Percentiles rank a stretch among this genome's conserved stretches.
phyloP scores from a whole-genome alignment of 345 rosid species.

The Leavenworthia alabamica region DNA sequence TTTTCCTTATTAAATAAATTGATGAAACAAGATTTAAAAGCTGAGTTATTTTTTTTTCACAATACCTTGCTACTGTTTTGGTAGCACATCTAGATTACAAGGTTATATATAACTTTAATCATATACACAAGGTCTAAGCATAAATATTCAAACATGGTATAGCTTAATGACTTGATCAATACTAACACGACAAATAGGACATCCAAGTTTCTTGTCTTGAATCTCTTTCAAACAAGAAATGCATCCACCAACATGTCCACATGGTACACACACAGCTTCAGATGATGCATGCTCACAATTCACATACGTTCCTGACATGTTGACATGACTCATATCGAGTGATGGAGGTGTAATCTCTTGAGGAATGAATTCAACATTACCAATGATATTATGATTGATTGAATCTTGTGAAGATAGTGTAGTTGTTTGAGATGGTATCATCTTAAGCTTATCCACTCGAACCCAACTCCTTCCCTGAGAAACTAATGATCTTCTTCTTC shows the following conservation, averaged over 20 bases:
- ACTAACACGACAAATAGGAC: slow-evolving; percentile 19
- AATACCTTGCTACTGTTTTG: not conserved
- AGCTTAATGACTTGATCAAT: slow-evolving; percentile 23
- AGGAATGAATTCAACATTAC: no score
- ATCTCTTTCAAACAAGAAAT: slow-evolving; percentile 73
- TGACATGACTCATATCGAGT: not conserved
- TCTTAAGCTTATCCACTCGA: no score
- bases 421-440: no score
- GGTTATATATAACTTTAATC: no score
- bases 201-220: slow-evolving; percentile 21
- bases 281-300: slow-evolving; percentile 79
- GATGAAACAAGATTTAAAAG: not conserved
- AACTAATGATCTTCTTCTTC: no score
- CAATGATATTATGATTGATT: no score
- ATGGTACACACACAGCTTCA: slow-evolving; percentile 80
- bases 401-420: no score
- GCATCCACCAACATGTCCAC: slow-evolving; percentile 92
- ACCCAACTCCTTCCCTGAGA: no score
- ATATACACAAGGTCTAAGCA: no score
- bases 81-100: slow-evolving; percentile 15
- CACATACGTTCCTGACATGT: slow-evolving; percentile 32
- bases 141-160: slow-evolving; percentile 46
- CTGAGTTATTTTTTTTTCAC: not conserved
- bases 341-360: no score
- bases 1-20: not conserved